Evolutionary conservation across 2,329 filamentous ascomycete genomes (phyloP), one percentile per base, ranked within the genome.

Genomic region (Spiromastix sp.): DNA sequence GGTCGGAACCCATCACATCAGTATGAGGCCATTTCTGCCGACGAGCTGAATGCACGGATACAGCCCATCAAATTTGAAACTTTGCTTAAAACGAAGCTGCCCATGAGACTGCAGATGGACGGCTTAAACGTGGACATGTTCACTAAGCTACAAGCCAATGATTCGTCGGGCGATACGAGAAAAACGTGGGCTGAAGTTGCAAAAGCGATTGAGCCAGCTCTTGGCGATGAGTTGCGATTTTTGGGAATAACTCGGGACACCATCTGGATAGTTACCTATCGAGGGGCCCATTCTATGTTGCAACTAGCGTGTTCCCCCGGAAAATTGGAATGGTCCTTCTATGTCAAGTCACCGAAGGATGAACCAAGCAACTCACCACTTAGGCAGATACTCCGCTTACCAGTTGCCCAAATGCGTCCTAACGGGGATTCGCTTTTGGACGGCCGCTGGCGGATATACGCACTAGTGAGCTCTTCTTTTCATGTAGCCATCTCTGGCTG

Each of bases 1-100:
- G 67, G 63, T 2, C 66, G 66, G 2, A 75, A 74, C 26, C 75
- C 76, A 0, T 43, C 45, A 5, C 72, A 75, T 43, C 42, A 49
- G 3, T 74, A 71, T 38, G 10, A 47, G 16, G 37, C 37, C 19
- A 47, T 52, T 33, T 26, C 32, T n/a, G 24, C 21, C 9, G 31
- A 50, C 7, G 24, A 38, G 4, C 61, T 69, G 6, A 46, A 48
- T 12, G 27, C 35, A 4, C 63, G 69, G 5, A 46, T 49, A 11
- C 34, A 49, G 5, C 68, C 70, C 0, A 45, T 53, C 15, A 48
- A 56, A 0, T 74, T 77, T 45, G 56, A 66, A 18, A 48, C 49
- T 2, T 40, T 51, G 3, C 55, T 74, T 40, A 64, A 62, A 37
- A 43, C 49, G 2, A 45, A 50, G 9, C 36, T 72, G 6, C 67